Percentiles rank a stretch among this genome's conserved stretches.
phyloP scores from a whole-genome alignment of 2,329 filamentous ascomycete genomes.

The Lasiodiplodia sp. region DNA sequence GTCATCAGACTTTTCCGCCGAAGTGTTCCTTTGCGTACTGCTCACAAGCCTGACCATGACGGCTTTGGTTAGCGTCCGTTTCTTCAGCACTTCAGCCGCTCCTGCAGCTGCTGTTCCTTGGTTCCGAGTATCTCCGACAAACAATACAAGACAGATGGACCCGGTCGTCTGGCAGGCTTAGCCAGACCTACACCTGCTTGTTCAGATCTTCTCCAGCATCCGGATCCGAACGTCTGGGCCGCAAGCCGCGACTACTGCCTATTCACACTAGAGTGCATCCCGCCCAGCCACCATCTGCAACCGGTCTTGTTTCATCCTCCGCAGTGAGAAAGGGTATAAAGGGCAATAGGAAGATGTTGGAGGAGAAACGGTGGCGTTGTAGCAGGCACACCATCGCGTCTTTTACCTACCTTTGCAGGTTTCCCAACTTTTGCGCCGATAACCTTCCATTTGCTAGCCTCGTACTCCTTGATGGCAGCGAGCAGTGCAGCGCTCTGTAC shows the following conservation, averaged over 20 bases:
- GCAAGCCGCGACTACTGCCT: background rate
- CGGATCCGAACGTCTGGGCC: slow-evolving; percentile 10
- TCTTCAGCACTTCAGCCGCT: slow-evolving; percentile 19
- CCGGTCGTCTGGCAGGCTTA: background rate
- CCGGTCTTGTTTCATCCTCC: slow-evolving; percentile 5
- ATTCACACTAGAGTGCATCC: background rate
- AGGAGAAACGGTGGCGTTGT: slow-evolving; percentile 20
- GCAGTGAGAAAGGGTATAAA: background rate
- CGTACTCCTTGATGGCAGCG: slow-evolving; percentile 97
- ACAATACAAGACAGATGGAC: slow-evolving; percentile 17
- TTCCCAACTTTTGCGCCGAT: slow-evolving; percentile 98
- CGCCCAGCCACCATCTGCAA: slow-evolving; percentile 8
- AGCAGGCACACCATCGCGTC: slow-evolving; percentile 9
- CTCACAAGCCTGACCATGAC: slow-evolving; percentile 70
- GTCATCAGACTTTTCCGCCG: slow-evolving; percentile 51
- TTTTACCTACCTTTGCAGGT: slow-evolving; percentile 79
- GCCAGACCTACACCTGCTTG: background rate
- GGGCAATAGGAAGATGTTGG: background rate
- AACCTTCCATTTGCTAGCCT: slow-evolving; percentile 97
- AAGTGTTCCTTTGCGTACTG: slow-evolving; percentile 98
- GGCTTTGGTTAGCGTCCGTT: slow-evolving; percentile 22
- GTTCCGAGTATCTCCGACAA: slow-evolving; percentile 4
- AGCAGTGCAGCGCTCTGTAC: slow-evolving; percentile 74
- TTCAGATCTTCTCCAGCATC: slow-evolving; percentile 1
- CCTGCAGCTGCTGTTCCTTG: background rate